Percentiles rank a stretch among this genome's conserved stretches.
These are phyloP conservation scores for Skeletonema tropicum DNA, from an alignment of 108 stramenopile species.

Conservation along the genomic window DNA sequence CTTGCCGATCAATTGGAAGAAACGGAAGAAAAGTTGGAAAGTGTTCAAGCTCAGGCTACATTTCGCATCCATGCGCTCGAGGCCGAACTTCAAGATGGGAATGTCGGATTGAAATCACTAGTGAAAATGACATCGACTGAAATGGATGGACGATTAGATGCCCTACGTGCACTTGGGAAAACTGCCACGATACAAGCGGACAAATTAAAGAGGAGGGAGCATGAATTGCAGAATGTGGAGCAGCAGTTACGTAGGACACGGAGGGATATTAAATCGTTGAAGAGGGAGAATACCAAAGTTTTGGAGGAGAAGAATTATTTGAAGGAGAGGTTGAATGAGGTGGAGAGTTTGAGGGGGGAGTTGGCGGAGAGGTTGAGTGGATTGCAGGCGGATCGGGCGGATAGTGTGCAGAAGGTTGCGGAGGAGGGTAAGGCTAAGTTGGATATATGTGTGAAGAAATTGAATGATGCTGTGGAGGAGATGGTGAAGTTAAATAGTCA, in stretches of 20 bases:
- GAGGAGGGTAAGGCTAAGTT: constrained; percentile 23
- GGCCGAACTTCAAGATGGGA: constrained; percentile 47
- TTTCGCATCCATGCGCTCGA: constrained; percentile 54
- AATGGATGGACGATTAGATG: constrained; percentile 44
- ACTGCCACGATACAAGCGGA: constrained; percentile 41
- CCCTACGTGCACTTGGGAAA: constrained; percentile 40
- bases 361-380: constrained; percentile 18
- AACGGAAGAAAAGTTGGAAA: constrained; percentile 33
- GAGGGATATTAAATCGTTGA: constrained; percentile 28
- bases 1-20: constrained; percentile 44
- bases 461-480: constrained; percentile 38
- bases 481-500: constrained; percentile 19
- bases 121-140: constrained; percentile 49
- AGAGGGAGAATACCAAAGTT: constrained; percentile 34
- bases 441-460: constrained; percentile 19
- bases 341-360: constrained; percentile 10
- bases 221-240: constrained; percentile 24
- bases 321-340: constrained; percentile 30
- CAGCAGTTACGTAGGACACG: constrained; percentile 16
- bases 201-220: constrained; percentile 36
- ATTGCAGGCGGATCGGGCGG: constrained; percentile 18
- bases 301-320: constrained; percentile 39
- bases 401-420: background rate
- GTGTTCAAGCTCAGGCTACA: constrained; percentile 45
- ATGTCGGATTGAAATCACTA: constrained; percentile 36